Percentiles rank a stretch among this genome's conserved stretches.
Conservation (phyloP, 2,329 filamentous ascomycete genomes). For the Didymella arachidicola region DNA sequence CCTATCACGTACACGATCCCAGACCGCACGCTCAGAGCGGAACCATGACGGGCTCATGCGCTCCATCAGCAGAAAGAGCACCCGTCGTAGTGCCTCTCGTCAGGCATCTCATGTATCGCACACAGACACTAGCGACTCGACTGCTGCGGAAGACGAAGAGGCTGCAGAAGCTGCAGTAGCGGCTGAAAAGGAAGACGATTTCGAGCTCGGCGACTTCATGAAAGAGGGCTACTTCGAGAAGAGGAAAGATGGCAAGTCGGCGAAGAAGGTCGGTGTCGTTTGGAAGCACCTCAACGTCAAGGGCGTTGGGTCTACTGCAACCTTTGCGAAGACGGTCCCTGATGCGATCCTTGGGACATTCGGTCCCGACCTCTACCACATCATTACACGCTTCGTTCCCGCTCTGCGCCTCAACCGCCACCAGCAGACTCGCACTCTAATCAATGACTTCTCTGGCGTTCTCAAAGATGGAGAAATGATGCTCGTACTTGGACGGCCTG, state of each 20-base stretch:
- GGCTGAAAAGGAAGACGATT: slow-evolving; percentile 64
- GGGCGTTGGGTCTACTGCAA: slow-evolving; percentile 70
- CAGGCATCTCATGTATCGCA: slow-evolving; percentile 26
- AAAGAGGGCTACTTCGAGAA: slow-evolving; percentile 79
- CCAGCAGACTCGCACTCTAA: slow-evolving; percentile 62
- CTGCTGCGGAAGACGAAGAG: slow-evolving; percentile 31
- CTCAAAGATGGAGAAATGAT: slow-evolving; percentile 76
- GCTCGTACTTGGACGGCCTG: slow-evolving; percentile 75
- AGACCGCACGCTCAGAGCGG: slow-evolving; percentile 33
- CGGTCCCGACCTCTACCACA: slow-evolving; percentile 76
- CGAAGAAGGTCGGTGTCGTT: slow-evolving; percentile 79
- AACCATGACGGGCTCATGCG: slow-evolving; percentile 33
- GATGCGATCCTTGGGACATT: slow-evolving; percentile 80
- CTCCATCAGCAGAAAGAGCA: slow-evolving; percentile 41
- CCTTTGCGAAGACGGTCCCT: slow-evolving; percentile 75
- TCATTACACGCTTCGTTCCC: slow-evolving; percentile 65
- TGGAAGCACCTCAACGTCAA: slow-evolving; percentile 80
- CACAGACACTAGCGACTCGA: slow-evolving; percentile 18
- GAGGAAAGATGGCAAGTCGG: slow-evolving; percentile 69
- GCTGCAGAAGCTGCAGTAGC: slow-evolving; percentile 37
- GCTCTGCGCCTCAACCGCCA: slow-evolving; percentile 58
- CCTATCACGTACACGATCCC: slow-evolving; percentile 56
- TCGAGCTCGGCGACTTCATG: slow-evolving; percentile 75
- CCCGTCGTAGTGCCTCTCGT: slow-evolving; percentile 23
- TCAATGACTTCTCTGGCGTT: slow-evolving; percentile 72